Base-by-base conservation (phyloP, 225 moss, liverwort and hornwort genomes). In the Sphagnum tenellum region DNA sequence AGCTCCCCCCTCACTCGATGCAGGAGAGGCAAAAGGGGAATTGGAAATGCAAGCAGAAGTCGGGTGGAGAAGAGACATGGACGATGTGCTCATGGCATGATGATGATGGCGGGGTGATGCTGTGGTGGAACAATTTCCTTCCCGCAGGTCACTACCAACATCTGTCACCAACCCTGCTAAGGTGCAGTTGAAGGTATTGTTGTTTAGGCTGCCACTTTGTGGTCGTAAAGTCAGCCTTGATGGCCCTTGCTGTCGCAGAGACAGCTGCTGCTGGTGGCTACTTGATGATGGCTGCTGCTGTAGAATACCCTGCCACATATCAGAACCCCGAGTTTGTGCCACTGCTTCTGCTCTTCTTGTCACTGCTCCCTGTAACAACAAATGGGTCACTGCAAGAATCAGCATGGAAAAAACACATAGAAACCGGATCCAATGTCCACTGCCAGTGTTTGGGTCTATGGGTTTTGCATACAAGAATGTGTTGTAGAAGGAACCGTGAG, bases 101-200 rank as follows among this genome's bases (percentile, higher is more conserved):
- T 29, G 29, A 29, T 29, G 29, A 29, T 92, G 93, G 2, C 98
- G 87, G 4, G 98, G 98, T 0, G 98, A 98, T 4, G 98, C 93
- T 0, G 98, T 98, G 10, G 98, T 98, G 48, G 98, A 98, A 72
- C 98, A 98, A 69, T 98, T 98, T 2, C 98, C 98, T 68, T 98
- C 98, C 45, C 93, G 81, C 4, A 98, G 72, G 6, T 98, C 93
- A 52, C 69, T 78, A 10, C 88, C 96, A 11, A 76, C 81, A 9
- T 90, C 83, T 2, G 93, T 83, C 59, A 98, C 85, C 1, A 98
- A 73, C 55, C 93, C 90, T 5, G 98, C 89, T 45, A 98, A 71
- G 8, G 89, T 98, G 79, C 93, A 98, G 72, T 89, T 98, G 71
- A 98, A 90, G 44, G 85, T 85, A 29, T 29, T 29, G 7, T 75